These are phyloP conservation scores for Colletotrichum somersetense DNA, from an alignment of 2,329 filamentous ascomycete genomes.

Conservation along the genomic window DNA sequence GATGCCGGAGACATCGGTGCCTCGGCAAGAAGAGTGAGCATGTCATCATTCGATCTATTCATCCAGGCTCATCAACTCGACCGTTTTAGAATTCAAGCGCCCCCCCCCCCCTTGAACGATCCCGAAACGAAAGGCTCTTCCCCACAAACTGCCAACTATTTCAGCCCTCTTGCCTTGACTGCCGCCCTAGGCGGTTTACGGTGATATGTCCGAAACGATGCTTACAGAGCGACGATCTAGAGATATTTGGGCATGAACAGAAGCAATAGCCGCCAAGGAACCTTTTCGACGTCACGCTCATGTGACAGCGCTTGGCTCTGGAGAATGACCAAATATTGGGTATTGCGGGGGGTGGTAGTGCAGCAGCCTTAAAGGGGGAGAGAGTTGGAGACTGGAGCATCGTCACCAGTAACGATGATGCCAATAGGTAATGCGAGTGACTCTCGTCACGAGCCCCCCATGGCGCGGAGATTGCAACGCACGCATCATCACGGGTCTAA, in stretches of 20 bases:
- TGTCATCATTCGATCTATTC: background rate
- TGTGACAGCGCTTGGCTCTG: conserved; percentile 38
- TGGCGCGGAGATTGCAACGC: background rate
- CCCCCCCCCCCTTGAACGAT: no score
- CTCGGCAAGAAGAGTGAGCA: conserved; percentile 8
- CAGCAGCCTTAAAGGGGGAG: conserved; percentile 22
- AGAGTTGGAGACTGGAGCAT: background rate
- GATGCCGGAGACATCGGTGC: background rate
- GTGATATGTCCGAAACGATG: conserved; percentile 5
- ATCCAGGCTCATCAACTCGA: background rate
- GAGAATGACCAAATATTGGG: conserved; percentile 34
- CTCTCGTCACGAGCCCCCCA: conserved; percentile 4
- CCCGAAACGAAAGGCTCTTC: conserved; percentile 3
- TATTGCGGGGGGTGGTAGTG: conserved; percentile 24
- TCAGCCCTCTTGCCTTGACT: background rate
- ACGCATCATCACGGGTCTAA: conserved; percentile 5
- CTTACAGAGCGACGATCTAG: background rate
- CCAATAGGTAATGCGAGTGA: background rate
- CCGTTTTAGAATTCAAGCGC: background rate
- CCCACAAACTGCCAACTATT: conserved; percentile 8
- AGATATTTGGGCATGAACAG: background rate
- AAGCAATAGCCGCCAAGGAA: background rate
- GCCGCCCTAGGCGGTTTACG: background rate
- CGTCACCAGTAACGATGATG: background rate
- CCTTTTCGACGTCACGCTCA: conserved; percentile 5